These are phyloP conservation scores for Ogataea nonfermentans DNA, from an alignment of 805 yeast species.

Conservation along the genomic window DNA sequence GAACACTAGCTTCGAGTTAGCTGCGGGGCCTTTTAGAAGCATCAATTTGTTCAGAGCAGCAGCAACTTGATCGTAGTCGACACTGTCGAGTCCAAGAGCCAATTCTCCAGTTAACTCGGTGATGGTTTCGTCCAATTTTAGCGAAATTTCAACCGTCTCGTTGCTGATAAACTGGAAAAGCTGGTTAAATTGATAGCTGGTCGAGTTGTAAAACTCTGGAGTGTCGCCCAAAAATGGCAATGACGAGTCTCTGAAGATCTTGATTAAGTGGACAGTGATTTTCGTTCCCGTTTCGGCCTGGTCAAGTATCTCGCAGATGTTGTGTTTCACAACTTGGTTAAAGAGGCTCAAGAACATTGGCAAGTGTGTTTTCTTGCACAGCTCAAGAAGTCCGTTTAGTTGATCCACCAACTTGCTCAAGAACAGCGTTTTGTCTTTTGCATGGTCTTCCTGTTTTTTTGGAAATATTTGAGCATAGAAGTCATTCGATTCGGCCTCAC, in stretches of 20 bases:
- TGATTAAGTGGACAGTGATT: slow-evolving; percentile 14
- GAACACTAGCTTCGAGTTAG: slow-evolving; percentile 5
- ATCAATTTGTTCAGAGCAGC: slow-evolving; percentile 12
- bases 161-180: slow-evolving; percentile 20
- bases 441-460: slow-evolving; percentile 15
- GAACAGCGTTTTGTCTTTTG: slow-evolving; percentile 17
- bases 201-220: slow-evolving; percentile 22
- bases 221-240: slow-evolving; percentile 12
- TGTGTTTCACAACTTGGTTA: slow-evolving; percentile 16
- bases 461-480: slow-evolving; percentile 22
- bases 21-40: slow-evolving; percentile 6
- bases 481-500: slow-evolving; percentile 24
- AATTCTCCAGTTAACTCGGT: slow-evolving; percentile 15
- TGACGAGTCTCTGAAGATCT: slow-evolving; percentile 24
- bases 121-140: slow-evolving; percentile 21
- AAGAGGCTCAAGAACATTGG: slow-evolving; percentile 10
- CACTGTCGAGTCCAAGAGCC: background rate
- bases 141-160: slow-evolving; percentile 16
- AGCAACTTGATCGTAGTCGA: slow-evolving; percentile 8
- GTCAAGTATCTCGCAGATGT: slow-evolving; percentile 19
- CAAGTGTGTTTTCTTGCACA: slow-evolving; percentile 12
- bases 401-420: slow-evolving; percentile 18
- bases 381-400: slow-evolving; percentile 23
- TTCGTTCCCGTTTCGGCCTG: slow-evolving; percentile 13
- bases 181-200: slow-evolving; percentile 17